Evolutionary conservation across 805 yeast species (phyloP).

Genomic region (Kuraishia ogatae): DNA sequence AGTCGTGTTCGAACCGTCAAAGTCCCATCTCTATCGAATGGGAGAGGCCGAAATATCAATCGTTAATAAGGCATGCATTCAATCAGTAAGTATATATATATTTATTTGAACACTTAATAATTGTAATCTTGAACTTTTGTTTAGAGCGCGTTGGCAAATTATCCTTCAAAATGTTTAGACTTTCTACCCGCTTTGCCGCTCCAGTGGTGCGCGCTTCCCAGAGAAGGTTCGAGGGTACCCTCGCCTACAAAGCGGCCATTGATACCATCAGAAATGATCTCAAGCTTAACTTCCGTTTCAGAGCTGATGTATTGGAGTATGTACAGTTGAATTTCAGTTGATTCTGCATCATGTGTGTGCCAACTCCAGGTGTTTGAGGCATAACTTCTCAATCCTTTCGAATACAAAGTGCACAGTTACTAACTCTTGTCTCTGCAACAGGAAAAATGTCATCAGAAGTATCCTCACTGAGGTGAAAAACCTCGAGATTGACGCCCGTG

Average conservation of each 20-base stretch:
- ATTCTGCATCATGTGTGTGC: not conserved
- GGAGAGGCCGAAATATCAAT: not conserved
- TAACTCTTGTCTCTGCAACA: not conserved
- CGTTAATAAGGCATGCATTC: not conserved
- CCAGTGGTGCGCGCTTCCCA: slow-evolving; percentile 1
- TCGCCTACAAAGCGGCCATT: slow-evolving; percentile 19
- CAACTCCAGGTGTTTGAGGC: not conserved
- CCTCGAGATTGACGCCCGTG: slow-evolving; percentile 22
- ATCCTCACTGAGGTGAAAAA: slow-evolving; percentile 31
- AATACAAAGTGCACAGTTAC: not conserved
- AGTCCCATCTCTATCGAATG: not conserved
- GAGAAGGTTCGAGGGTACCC: slow-evolving; percentile 17
- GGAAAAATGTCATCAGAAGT: slow-evolving; percentile 29
- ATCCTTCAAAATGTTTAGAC: not conserved
- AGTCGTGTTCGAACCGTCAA: not conserved
- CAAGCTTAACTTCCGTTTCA: slow-evolving; percentile 22
- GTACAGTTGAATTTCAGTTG: not conserved
- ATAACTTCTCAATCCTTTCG: not conserved
- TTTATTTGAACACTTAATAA: not conserved
- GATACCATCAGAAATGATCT: slow-evolving; percentile 21
- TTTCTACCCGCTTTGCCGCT: not conserved
- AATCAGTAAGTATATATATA: not conserved
- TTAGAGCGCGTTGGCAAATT: not conserved
- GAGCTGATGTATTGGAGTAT: slow-evolving; percentile 22
- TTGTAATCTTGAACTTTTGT: not conserved